Evolutionary conservation across 75 land plant species (phyloP).

Genomic region (Cunninghamia lanceolata): DNA sequence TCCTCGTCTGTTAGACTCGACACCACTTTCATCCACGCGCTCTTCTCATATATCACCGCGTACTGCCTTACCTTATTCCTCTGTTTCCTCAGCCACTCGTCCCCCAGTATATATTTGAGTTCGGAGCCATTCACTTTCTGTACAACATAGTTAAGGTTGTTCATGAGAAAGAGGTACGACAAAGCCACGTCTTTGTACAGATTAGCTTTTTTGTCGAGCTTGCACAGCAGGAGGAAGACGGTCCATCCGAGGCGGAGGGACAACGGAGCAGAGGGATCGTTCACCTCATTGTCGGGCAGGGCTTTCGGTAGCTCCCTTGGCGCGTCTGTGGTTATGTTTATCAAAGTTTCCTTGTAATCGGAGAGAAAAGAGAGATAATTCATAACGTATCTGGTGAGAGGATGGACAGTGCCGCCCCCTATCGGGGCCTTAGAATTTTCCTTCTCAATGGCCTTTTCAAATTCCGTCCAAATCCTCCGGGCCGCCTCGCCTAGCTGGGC

Average conservation of each 20-base stretch:
- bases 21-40: constrained; percentile 21
- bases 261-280: not conserved
- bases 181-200: constrained; percentile 45
- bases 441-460: constrained; percentile 62
- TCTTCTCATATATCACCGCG: constrained; percentile 12
- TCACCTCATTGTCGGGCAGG: constrained; percentile 6
- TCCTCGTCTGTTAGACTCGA: constrained; percentile 17
- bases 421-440: constrained; percentile 52
- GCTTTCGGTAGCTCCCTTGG: constrained; percentile 9
- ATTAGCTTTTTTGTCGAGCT: constrained; percentile 51
- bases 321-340: constrained; percentile 39
- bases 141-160: constrained; percentile 56
- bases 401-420: constrained; percentile 67
- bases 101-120: constrained; percentile 21
- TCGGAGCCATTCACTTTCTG: constrained; percentile 35
- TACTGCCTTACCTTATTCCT: constrained; percentile 12
- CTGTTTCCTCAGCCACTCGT: constrained; percentile 15
- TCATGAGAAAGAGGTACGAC: constrained; percentile 55
- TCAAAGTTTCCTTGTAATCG: constrained; percentile 38
- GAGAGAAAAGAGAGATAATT: constrained; percentile 56
- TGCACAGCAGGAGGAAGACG: constrained; percentile 30
- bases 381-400: constrained; percentile 65
- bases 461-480: constrained; percentile 40
- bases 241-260: constrained; percentile 19
- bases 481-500: constrained; percentile 48